phyloP scores from a whole-genome alignment of 2,329 filamentous ascomycete species.

The Penicillium vulpinum region DNA sequence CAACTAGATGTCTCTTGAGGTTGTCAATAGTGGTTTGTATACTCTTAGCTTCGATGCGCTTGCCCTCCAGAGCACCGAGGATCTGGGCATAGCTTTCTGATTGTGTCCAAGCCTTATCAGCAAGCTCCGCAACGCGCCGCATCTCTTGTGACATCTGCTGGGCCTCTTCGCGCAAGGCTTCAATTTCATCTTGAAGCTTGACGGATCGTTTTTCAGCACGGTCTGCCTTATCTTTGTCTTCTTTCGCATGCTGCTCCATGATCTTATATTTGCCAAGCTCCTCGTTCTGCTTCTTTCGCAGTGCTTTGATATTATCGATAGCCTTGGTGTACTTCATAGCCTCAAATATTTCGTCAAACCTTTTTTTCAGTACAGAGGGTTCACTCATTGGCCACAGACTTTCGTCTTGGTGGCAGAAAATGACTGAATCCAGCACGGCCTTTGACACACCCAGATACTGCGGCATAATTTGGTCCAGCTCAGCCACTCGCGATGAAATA shows the following conservation, averaged over 20 bases:
- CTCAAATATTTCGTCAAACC: constrained; percentile 97
- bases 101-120: constrained; percentile 68
- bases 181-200: constrained; percentile 63
- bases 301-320: constrained; percentile 87
- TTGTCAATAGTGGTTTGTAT: constrained; percentile 70
- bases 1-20: constrained; percentile 69
- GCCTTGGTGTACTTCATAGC: constrained; percentile 96
- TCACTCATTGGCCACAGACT: constrained; percentile 96
- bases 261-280: constrained; percentile 72
- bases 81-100: constrained; percentile 73
- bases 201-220: constrained; percentile 65
- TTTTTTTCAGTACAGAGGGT: constrained; percentile 80
- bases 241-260: constrained; percentile 73
- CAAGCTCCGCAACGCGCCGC: constrained; percentile 48
- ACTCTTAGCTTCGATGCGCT: constrained; percentile 70
- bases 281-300: constrained; percentile 79
- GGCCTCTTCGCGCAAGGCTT: constrained; percentile 61
- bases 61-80: constrained; percentile 72
- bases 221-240: constrained; percentile 81
- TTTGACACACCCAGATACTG: constrained; percentile 84
- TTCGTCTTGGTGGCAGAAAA: constrained; percentile 98
- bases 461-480: constrained; percentile 81
- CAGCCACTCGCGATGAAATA: constrained; percentile 75
- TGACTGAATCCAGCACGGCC: constrained; percentile 88
- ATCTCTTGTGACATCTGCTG: constrained; percentile 55